phyloP scores from a whole-genome alignment of 495 filamentous ascomycete species.

The Penicillium antarcticum region DNA sequence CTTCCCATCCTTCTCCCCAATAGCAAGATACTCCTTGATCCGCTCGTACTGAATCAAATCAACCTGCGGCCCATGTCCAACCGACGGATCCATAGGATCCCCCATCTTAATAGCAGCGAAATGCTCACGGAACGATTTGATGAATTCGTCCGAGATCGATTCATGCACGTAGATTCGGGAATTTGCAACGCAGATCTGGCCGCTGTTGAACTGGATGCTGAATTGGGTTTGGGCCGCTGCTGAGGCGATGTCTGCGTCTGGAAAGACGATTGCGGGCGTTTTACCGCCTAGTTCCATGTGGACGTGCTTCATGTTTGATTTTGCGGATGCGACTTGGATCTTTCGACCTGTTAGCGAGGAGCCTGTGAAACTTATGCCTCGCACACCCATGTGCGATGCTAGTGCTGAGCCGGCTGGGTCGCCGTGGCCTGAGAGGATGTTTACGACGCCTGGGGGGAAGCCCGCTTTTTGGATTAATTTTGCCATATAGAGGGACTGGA shows the following conservation, averaged over 20 bases:
- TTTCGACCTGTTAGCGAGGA: conserved; percentile 75
- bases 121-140: conserved; percentile 64
- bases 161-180: conserved; percentile 86
- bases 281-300: conserved; percentile 94
- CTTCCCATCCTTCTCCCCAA: conserved; percentile 73
- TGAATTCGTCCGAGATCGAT: conserved; percentile 70
- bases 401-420: conserved; percentile 49
- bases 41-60: conserved; percentile 78
- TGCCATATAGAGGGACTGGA: conserved; percentile 66
- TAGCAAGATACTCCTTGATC: conserved; percentile 70
- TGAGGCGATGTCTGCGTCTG: conserved; percentile 82
- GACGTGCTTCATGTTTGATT: conserved; percentile 83
- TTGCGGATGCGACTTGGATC: conserved; percentile 84
- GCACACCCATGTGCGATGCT: conserved; percentile 56
- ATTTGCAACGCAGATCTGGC: conserved; percentile 88
- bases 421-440: conserved; percentile 53
- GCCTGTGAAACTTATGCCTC: conserved; percentile 91
- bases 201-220: conserved; percentile 70
- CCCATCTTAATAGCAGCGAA: conserved; percentile 63
- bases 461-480: conserved; percentile 63
- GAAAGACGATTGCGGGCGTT: conserved; percentile 80
- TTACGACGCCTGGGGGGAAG: conserved; percentile 54
- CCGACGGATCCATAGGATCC: conserved; percentile 72
- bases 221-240: conserved; percentile 77
- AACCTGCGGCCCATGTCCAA: conserved; percentile 81